Evolutionary conservation across 139 green algal species (phyloP), one percentile per base, ranked within the genome.

Genomic region (Coccomyxa sp.): DNA sequence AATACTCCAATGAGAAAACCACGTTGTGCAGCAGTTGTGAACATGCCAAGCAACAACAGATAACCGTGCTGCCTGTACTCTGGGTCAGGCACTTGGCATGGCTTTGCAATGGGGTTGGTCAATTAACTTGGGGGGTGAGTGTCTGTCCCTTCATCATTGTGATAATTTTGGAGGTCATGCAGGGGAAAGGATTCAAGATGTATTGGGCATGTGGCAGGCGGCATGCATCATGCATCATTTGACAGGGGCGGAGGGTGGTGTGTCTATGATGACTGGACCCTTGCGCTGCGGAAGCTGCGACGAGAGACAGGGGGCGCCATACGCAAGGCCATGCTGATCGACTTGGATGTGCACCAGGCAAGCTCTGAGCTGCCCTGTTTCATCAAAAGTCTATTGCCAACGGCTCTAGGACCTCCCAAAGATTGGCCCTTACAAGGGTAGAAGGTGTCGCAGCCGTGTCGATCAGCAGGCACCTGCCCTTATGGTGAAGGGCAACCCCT

Each of bases 321-420:
- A 0, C 79, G 84, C 18, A 84, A 83, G 13, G 83, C 92, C 63
- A 82, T 96, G 90, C 79, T 94, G 0, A 81, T 97, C 0, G 94
- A 97, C 68, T 83, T 95, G 58, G 94, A 96, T 71, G 94, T 91
- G 23, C 94, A 97, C 77, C 94, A 97, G 85, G 88, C 74, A 81
- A 60, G 16, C 21, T 31, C 60, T n/a, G 32, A 31, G 31, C 30
- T 81, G 77, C 38, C 23, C 7, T 51, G 7, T 51, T 51, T 51
- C 7, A 51, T 7, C 38, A 51, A 51, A 3, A 51, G n/a, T n/a
- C 7, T 11, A 51, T 51, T 51, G 38, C 38, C 38, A 7, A 51
- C 38, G 38, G 38, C 3, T 51, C 38, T 51, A 51, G 38, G 38
- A 11, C 38, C 38, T 51, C 7, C 3, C 38, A 7, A 51, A 51